Percentiles rank a stretch among this genome's conserved stretches.
Conservation (phyloP, 805 yeast species). For the Candida gorgasii region DNA sequence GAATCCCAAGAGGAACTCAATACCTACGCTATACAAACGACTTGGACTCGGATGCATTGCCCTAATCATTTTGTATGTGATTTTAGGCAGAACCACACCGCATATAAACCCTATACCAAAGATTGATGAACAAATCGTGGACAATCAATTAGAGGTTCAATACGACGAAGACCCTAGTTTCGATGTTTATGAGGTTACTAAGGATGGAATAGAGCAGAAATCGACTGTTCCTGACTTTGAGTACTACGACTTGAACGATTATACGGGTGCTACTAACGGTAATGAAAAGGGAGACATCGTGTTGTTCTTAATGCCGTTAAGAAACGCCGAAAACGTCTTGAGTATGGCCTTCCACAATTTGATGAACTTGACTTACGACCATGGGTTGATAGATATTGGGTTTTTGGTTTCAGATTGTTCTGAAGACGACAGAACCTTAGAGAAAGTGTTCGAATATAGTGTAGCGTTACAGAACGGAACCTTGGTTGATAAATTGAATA, state of each 20-base stretch:
- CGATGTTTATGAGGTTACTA: constrained; percentile 19
- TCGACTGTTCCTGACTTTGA: constrained; percentile 40
- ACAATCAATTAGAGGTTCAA: constrained; percentile 15
- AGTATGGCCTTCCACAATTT: constrained; percentile 83
- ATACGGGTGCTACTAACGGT: constrained; percentile 54
- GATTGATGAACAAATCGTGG: constrained; percentile 17
- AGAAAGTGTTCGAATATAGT: constrained; percentile 63
- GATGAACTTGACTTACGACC: constrained; percentile 86
- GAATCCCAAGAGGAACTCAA: constrained; percentile 8
- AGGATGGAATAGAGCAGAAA: constrained; percentile 18
- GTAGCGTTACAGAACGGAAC: constrained; percentile 72
- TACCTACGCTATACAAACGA: constrained; percentile 9
- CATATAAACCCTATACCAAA: background rate
- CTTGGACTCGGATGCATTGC: constrained; percentile 2
- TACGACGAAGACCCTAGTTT: constrained; percentile 17
- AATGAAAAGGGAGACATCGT: constrained; percentile 58
- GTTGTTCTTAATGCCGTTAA: constrained; percentile 68
- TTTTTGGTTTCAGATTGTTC: constrained; percentile 82
- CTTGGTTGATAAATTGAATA: constrained; percentile 48
- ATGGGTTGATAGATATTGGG: constrained; percentile 74
- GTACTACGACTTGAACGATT: constrained; percentile 61
- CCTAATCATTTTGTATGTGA: background rate
- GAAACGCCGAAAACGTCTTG: constrained; percentile 75
- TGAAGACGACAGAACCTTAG: constrained; percentile 62
- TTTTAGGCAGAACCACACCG: background rate